Conservation (phyloP, 1,139 yeast genomes). For the Trichomonascaceae sp. region DNA sequence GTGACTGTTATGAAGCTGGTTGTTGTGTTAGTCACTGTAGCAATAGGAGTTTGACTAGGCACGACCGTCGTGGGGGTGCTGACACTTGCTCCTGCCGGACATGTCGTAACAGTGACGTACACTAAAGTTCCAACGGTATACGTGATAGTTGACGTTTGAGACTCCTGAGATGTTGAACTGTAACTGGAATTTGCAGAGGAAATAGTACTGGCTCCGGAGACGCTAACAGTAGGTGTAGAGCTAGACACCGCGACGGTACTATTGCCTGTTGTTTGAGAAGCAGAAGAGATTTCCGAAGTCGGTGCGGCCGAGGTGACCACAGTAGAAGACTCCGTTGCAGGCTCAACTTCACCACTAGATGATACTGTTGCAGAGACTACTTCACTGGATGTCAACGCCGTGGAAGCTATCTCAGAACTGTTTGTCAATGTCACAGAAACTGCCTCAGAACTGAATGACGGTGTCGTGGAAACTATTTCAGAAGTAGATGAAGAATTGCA, state of each 20-base stretch:
- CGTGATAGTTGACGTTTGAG: not conserved
- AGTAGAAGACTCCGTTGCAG: not conserved
- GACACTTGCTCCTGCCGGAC: not conserved
- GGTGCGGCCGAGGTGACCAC: not conserved
- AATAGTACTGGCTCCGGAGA: not conserved
- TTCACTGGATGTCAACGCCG: not conserved
- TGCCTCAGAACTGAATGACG: not conserved
- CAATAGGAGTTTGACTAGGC: not conserved
- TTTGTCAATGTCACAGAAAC: not conserved
- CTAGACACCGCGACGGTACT: not conserved
- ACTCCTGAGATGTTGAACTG: not conserved
- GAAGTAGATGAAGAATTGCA: not conserved
- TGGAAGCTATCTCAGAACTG: not conserved
- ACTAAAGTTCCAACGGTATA: not conserved
- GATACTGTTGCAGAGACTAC: not conserved
- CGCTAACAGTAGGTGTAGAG: not conserved
- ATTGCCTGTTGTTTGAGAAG: not conserved
- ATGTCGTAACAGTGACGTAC: not conserved
- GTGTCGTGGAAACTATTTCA: not conserved
- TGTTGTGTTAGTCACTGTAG: not conserved
- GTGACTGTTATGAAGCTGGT: not conserved
- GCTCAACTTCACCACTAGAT: not conserved
- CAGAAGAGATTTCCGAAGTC: not conserved
- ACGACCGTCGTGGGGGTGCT: not conserved
- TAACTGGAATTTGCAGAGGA: not conserved